phyloP scores from a whole-genome alignment of 2,329 filamentous ascomycete species.

The Sclerotinia nivalis region DNA sequence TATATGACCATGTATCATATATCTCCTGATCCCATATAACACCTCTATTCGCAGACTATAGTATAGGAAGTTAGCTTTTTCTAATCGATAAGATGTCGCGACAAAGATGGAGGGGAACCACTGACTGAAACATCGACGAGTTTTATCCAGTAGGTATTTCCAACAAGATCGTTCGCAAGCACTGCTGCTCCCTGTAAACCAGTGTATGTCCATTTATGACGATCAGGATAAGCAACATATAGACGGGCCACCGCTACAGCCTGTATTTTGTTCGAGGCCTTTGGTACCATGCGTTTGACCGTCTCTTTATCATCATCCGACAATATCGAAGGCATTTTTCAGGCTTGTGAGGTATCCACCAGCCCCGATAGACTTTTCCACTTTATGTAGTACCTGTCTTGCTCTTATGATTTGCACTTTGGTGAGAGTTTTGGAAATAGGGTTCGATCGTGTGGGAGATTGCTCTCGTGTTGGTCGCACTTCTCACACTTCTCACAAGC shows the following conservation, averaged over 20 bases:
- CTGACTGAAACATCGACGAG: slow-evolving; percentile 92
- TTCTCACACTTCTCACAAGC: slow-evolving; percentile 28
- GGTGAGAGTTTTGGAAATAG: slow-evolving; percentile 29
- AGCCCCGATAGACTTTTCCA: neutral
- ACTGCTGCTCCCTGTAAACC: slow-evolving; percentile 90
- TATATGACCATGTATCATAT: slow-evolving; percentile 92
- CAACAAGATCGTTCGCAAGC: slow-evolving; percentile 89
- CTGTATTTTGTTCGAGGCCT: slow-evolving; percentile 95
- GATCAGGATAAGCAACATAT: slow-evolving; percentile 88
- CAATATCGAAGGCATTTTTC: slow-evolving; percentile 55
- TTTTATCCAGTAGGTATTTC: slow-evolving; percentile 96
- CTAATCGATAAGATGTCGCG: neutral
- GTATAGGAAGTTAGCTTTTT: slow-evolving; percentile 43
- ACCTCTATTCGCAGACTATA: slow-evolving; percentile 71
- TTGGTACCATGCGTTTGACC: slow-evolving; percentile 91
- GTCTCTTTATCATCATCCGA: slow-evolving; percentile 94
- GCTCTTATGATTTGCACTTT: neutral
- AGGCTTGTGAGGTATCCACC: slow-evolving; percentile 16
- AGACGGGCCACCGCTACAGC: slow-evolving; percentile 91
- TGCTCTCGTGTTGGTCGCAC: slow-evolving; percentile 33
- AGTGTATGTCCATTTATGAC: slow-evolving; percentile 87
- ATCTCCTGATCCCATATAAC: slow-evolving; percentile 98
- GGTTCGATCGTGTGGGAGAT: slow-evolving; percentile 36
- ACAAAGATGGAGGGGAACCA: slow-evolving; percentile 31
- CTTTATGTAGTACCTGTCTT: neutral